Percentiles rank a stretch among this genome's conserved stretches.
Conservation (phyloP, 106 monocot genomes). For the Platanthera zijinensis region DNA sequence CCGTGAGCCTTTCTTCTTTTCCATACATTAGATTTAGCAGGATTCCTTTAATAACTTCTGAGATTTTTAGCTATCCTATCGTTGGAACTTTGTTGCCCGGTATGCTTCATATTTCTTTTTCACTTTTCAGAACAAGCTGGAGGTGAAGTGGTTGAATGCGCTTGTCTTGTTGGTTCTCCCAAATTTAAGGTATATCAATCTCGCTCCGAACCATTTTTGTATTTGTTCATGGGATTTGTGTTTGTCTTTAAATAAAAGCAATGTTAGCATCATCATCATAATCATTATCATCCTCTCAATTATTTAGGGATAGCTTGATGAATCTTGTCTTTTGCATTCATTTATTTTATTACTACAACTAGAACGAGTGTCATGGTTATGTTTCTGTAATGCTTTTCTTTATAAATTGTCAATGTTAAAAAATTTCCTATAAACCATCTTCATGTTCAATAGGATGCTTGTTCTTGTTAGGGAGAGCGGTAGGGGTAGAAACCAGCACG, state of each 20-base stretch:
- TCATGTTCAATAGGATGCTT: too few relatives aligned
- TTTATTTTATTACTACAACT: background rate
- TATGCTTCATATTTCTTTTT: background rate
- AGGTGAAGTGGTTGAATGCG: slow-evolving; percentile 73
- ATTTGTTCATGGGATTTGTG: background rate
- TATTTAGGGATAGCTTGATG: background rate
- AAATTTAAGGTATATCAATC: slow-evolving; percentile 68
- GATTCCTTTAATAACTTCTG: background rate
- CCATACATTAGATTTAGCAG: too few relatives aligned
- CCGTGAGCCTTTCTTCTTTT: too few relatives aligned
- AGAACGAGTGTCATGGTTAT: background rate
- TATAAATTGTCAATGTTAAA: background rate
- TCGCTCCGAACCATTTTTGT: background rate
- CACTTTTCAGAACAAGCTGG: slow-evolving; percentile 46
- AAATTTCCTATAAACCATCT: background rate
- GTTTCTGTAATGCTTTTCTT: background rate
- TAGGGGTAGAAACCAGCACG: too few relatives aligned
- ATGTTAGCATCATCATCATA: background rate
- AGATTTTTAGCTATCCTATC: background rate
- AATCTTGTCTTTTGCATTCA: background rate
- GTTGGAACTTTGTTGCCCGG: background rate
- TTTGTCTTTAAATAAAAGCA: background rate
- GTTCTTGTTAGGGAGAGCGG: too few relatives aligned
- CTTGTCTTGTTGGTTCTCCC: slow-evolving; percentile 68
- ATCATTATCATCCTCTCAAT: background rate